Evolutionary conservation across 169 alveolate species (phyloP).

Genomic region (Eimeria falciformis): DNA sequence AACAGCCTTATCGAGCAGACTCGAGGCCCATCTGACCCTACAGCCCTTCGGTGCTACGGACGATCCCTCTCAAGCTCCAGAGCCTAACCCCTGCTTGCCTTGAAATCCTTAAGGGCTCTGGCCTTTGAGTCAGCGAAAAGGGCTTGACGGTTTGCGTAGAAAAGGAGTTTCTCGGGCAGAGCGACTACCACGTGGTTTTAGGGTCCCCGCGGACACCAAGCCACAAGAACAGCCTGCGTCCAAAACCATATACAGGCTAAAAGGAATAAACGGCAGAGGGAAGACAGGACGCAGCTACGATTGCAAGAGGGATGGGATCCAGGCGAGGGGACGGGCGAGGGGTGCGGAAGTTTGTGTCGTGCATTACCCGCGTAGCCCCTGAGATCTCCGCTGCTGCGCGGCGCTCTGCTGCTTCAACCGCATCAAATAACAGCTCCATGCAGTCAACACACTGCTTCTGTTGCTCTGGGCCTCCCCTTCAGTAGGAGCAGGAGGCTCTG

Average conservation of each 20-base stretch:
- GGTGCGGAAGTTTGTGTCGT: no score
- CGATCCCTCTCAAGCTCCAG: not conserved
- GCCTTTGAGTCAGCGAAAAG: not conserved
- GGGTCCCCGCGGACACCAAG: constrained; percentile 11
- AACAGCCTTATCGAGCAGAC: not conserved
- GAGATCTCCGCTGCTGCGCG: not conserved
- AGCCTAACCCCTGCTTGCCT: constrained; percentile 10
- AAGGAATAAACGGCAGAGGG: no score
- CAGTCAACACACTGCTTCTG: constrained; percentile 5
- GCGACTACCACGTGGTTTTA: constrained; percentile 13
- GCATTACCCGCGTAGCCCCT: not conserved
- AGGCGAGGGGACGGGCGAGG: no score
- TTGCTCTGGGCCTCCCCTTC: no score
- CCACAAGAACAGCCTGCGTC: not conserved
- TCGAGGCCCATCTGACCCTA: not conserved
- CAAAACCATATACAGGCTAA: not conserved
- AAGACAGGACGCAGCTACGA: not conserved
- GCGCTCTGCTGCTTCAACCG: constrained; percentile 20
- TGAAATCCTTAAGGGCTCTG: not conserved
- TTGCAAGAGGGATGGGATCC: no score
- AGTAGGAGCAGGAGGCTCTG: not conserved
- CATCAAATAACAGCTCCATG: not conserved
- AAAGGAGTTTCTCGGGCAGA: not conserved
- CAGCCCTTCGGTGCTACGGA: not conserved
- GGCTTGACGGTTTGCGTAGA: not conserved